A percentile compares a stretch with the other conserved stretches of the same genome.
Conservation (phyloP, 2,329 filamentous ascomycete species). For the Colletotrichum kahawae region DNA sequence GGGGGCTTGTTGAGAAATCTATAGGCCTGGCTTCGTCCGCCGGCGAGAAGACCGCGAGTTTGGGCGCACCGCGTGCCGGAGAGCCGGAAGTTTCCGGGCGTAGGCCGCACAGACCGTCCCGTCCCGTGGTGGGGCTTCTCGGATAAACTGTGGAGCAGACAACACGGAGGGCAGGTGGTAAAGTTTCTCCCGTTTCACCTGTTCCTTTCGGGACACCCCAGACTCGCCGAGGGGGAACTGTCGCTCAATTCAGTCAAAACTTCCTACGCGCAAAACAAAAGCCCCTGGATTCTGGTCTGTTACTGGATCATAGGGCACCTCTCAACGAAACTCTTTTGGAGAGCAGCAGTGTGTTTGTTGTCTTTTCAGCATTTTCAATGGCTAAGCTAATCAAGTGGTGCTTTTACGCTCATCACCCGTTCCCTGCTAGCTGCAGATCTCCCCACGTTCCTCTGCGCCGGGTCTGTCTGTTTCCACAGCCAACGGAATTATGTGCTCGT, state of each 20-base stretch:
- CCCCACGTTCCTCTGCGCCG: not conserved
- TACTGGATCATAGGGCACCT: not conserved
- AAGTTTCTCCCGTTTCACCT: constrained; percentile 14
- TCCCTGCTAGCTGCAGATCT: constrained; percentile 20
- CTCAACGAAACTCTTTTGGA: not conserved
- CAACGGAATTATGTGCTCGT: not conserved
- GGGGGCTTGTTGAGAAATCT: not conserved
- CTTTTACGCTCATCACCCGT: not conserved
- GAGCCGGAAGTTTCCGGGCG: not conserved
- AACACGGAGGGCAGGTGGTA: not conserved
- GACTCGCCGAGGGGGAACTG: not conserved
- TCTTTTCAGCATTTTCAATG: not conserved
- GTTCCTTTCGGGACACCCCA: not conserved
- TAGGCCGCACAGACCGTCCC: not conserved
- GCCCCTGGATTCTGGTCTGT: not conserved
- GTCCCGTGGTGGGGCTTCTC: not conserved
- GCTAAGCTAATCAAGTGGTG: not conserved
- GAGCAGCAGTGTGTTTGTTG: not conserved
- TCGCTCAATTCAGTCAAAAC: not conserved
- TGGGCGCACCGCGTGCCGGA: not conserved
- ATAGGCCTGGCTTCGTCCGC: not conserved
- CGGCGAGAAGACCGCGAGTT: not conserved
- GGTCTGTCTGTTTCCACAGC: not conserved
- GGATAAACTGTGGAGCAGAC: not conserved
- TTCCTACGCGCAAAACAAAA: not conserved